phyloP scores from a whole-genome alignment of 495 filamentous ascomycete species.

The Talaromyces liani region DNA sequence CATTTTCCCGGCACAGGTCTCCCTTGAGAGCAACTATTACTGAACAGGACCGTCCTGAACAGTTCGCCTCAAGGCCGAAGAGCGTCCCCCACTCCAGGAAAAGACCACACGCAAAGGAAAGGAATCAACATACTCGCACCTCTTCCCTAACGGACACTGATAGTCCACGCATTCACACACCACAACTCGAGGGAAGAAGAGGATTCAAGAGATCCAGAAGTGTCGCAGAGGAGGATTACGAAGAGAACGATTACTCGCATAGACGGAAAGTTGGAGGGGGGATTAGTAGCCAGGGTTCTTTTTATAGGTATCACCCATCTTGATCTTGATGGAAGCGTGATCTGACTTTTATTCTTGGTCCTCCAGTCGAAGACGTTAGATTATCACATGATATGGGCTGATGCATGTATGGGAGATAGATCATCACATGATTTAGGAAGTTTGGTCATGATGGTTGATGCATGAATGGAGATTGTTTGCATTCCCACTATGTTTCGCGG shows the following conservation, averaged over 20 bases:
- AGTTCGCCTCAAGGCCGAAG: background rate
- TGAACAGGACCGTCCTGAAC: background rate
- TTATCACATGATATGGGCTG: background rate
- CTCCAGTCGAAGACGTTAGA: background rate
- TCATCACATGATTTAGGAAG: too few species aligned
- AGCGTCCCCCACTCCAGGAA: background rate
- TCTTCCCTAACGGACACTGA: conserved; percentile 2
- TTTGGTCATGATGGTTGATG: background rate
- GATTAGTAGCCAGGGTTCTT: background rate
- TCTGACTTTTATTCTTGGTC: background rate
- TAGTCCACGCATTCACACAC: background rate
- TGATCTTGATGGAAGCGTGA: background rate
- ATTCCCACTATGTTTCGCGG: too few species aligned
- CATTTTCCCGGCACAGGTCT: background rate
- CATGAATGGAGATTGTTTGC: background rate
- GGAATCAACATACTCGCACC: background rate
- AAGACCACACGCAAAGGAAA: background rate
- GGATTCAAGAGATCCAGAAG: background rate
- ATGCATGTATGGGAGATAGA: too few species aligned
- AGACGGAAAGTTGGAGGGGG: background rate
- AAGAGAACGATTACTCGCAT: background rate
- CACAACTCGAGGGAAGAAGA: background rate
- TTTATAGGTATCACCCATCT: background rate
- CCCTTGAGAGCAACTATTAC: background rate
- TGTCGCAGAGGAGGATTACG: background rate